Evolutionary conservation across 2,329 filamentous ascomycete genomes (phyloP).

Genomic region (Dryadomyces quercivorus): DNA sequence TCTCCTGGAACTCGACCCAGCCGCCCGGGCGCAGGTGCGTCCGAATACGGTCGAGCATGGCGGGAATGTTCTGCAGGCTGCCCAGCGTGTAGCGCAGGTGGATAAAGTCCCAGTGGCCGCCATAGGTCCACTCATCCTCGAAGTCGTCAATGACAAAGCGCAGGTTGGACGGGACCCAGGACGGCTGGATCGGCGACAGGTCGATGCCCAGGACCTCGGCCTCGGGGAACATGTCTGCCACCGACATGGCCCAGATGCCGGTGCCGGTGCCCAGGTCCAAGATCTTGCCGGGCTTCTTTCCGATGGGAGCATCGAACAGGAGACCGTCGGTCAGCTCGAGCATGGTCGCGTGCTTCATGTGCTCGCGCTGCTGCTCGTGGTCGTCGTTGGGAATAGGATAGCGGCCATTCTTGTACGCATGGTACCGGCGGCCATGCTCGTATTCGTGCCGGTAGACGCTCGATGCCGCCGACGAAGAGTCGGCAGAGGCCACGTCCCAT

Average conservation of each 20-base stretch:
- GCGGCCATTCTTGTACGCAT: conserved; percentile 21
- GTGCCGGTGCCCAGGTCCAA: conserved; percentile 15
- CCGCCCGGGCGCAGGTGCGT: conserved; percentile 27
- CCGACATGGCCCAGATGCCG: conserved; percentile 6
- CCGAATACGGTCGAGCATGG: conserved; percentile 14
- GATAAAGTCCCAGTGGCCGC: conserved; percentile 42
- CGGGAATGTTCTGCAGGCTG: conserved; percentile 17
- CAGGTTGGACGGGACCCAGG: conserved; percentile 27
- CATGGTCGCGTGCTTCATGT: conserved; percentile 30
- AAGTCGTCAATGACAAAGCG: conserved; percentile 36
- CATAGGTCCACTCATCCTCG: conserved; percentile 40
- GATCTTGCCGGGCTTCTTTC: conserved; percentile 13
- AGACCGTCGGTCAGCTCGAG: neutral
- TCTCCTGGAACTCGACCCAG: conserved; percentile 37
- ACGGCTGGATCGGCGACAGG: conserved; percentile 25
- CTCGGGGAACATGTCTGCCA: conserved; percentile 4
- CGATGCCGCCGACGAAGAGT: conserved; percentile 13
- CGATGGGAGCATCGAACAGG: conserved; percentile 10
- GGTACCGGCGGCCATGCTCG: conserved; percentile 25
- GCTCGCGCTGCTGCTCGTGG: conserved; percentile 39
- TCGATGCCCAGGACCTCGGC: conserved; percentile 19
- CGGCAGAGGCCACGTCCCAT: neutral
- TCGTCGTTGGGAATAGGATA: conserved; percentile 25
- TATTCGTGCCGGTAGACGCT: conserved; percentile 15
- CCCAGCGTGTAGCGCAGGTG: conserved; percentile 35